Evolutionary conservation across 257 asterid genomes (phyloP).

Genomic region (Salvia splendens): DNA sequence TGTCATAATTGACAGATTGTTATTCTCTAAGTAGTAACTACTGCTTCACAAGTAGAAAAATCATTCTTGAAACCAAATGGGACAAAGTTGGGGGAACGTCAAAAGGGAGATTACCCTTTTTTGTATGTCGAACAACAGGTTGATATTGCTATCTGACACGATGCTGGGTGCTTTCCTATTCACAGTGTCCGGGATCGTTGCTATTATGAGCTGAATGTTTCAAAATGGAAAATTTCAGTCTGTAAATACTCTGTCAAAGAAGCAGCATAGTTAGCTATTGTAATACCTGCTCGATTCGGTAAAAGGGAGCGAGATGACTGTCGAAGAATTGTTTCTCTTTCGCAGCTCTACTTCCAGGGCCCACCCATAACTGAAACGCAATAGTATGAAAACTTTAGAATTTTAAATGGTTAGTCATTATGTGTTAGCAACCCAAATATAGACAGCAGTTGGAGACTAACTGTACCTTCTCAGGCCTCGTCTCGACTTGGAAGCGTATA

Average conservation of each 20-base stretch:
- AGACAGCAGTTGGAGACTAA: neutral
- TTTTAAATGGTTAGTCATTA: conserved; percentile 2
- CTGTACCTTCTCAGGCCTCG: conserved; percentile 94
- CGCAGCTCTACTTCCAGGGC: conserved; percentile 98
- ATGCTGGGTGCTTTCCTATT: conserved; percentile 80
- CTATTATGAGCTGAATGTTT: conserved; percentile 83
- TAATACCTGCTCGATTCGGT: conserved; percentile 94
- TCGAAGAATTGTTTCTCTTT: conserved; percentile 90
- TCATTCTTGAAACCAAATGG: neutral
- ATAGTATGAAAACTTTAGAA: conserved; percentile 16
- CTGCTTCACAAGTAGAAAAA: conserved; percentile 10
- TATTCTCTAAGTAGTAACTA: conserved; percentile 15
- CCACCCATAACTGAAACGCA: conserved; percentile 88
- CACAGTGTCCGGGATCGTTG: conserved; percentile 63
- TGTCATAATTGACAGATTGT: conserved; percentile 38
- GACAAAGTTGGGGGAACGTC: conserved; percentile 10
- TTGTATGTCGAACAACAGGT: conserved; percentile 83
- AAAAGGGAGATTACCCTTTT: conserved; percentile 60
- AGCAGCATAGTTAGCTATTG: conserved; percentile 6
- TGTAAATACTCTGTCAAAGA: neutral
- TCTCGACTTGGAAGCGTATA: conserved; percentile 89
- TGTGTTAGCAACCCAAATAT: neutral
- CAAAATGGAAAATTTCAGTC: conserved; percentile 27
- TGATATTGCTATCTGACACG: conserved; percentile 81
- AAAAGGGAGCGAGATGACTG: conserved; percentile 91